These are phyloP conservation scores for Gomphus bonarii DNA, from an alignment of 1,284 basidiomycete genomes.

Conservation along the genomic window DNA sequence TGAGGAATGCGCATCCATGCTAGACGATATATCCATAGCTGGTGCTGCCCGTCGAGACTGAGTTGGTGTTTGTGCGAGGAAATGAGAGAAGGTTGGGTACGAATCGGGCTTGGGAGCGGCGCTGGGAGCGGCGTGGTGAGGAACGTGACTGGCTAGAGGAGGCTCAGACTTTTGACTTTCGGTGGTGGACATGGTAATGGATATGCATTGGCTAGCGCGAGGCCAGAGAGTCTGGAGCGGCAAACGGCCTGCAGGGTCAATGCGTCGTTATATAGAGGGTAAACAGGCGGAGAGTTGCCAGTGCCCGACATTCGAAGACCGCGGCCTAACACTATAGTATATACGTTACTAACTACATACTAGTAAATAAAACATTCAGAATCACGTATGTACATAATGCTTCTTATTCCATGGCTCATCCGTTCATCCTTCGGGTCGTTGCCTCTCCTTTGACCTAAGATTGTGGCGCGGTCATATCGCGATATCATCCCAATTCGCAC, in stretches of 20 bases:
- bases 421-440: background rate
- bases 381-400: background rate
- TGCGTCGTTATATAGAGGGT: background rate
- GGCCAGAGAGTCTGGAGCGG: background rate
- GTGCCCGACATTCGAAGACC: slow-evolving; percentile 1
- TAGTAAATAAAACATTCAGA: background rate
- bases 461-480: background rate
- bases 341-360: background rate
- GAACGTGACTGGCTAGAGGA: background rate
- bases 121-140: background rate
- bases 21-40: slow-evolving; percentile 22
- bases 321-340: background rate
- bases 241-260: background rate
- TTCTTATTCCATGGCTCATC: background rate
- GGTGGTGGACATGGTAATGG: background rate
- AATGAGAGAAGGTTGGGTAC: slow-evolving; percentile 27
- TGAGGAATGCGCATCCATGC: slow-evolving; percentile 29
- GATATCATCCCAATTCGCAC: background rate
- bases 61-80: slow-evolving; percentile 24
- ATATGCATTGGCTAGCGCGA: background rate
- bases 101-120: background rate
- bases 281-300: slow-evolving; percentile 1
- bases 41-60: slow-evolving; percentile 14
- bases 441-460: background rate
- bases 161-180: background rate